These are phyloP conservation scores for Globisporangium nunn DNA, from an alignment of 352 stramenopile species.

Conservation along the genomic window DNA sequence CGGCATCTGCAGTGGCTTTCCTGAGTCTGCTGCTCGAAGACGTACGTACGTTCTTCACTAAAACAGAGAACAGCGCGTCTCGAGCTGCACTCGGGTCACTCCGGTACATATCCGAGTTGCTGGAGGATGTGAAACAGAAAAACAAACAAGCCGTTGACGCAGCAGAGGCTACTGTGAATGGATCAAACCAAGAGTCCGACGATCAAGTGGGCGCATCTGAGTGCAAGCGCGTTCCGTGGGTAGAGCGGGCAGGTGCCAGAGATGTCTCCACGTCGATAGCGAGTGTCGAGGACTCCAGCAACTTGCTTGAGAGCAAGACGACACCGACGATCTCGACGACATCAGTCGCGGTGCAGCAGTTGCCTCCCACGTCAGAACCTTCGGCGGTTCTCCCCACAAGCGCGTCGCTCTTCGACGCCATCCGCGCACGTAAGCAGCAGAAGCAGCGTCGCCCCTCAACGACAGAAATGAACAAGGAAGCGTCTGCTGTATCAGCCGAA, in stretches of 20 bases:
- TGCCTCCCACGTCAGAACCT: neutral
- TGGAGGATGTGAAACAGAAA: conserved; percentile 33
- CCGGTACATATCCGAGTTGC: conserved; percentile 26
- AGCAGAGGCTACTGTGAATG: neutral
- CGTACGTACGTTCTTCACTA: conserved; percentile 11
- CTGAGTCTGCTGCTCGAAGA: conserved; percentile 31
- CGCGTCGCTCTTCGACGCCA: conserved; percentile 38
- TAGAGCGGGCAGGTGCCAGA: conserved; percentile 10
- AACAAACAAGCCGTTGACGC: conserved; percentile 13
- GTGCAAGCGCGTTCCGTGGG: conserved; percentile 24
- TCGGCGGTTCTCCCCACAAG: conserved; percentile 18
- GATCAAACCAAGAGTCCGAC: neutral
- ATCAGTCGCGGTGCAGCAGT: neutral
- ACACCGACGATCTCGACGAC: neutral
- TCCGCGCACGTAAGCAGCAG: conserved; percentile 29
- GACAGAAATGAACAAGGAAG: neutral
- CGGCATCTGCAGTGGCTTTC: conserved; percentile 11
- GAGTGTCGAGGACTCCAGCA: neutral
- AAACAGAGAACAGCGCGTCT: neutral
- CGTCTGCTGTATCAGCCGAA: neutral
- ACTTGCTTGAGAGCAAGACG: neutral
- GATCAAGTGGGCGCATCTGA: neutral
- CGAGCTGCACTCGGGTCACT: conserved; percentile 8
- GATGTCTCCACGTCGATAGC: too few relatives aligned
- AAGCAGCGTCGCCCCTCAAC: neutral